phyloP scores from a whole-genome alignment of 768 basidiomycete genomes.

The Leccinum ochraceum region DNA sequence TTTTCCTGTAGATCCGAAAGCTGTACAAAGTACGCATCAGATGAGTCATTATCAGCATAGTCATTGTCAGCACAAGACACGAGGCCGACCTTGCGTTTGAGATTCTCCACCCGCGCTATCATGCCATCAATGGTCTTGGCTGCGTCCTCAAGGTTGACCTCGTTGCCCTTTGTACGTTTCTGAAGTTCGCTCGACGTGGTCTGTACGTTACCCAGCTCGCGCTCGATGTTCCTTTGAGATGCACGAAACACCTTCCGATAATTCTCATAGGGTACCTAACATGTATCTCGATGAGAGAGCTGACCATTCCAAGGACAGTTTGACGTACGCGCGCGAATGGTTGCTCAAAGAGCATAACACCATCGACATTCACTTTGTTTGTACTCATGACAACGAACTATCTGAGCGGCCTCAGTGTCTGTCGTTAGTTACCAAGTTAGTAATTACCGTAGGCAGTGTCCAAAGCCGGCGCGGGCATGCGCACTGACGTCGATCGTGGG shows the following conservation, averaged over 20 bases:
- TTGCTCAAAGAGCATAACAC: conserved; percentile 80
- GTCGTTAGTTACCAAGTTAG: conserved; percentile 9
- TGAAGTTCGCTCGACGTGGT: conserved; percentile 58
- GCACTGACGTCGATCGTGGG: conserved; percentile 19
- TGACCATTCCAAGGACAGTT: neutral
- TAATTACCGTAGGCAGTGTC: neutral
- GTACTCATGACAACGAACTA: conserved; percentile 30
- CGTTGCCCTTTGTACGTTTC: conserved; percentile 41
- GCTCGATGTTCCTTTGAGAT: conserved; percentile 79
- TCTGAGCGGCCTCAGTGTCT: conserved; percentile 7
- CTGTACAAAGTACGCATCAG: conserved; percentile 31
- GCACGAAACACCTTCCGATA: conserved; percentile 86
- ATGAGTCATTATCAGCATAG: conserved; percentile 16
- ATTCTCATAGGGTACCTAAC: conserved; percentile 86
- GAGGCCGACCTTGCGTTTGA: conserved; percentile 82
- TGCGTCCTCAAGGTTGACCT: conserved; percentile 49
- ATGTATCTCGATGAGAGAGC: conserved; percentile 14
- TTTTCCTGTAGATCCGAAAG: conserved; percentile 51
- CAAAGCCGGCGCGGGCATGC: neutral
- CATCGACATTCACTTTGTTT: conserved; percentile 66
- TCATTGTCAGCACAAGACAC: conserved; percentile 15
- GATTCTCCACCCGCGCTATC: conserved; percentile 71
- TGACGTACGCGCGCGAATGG: conserved; percentile 69
- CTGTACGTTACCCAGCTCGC: conserved; percentile 67
- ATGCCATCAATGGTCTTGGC: conserved; percentile 68